phyloP scores from a whole-genome alignment of 1,139 yeast genomes.

The Meyerozyma elateridarum region DNA sequence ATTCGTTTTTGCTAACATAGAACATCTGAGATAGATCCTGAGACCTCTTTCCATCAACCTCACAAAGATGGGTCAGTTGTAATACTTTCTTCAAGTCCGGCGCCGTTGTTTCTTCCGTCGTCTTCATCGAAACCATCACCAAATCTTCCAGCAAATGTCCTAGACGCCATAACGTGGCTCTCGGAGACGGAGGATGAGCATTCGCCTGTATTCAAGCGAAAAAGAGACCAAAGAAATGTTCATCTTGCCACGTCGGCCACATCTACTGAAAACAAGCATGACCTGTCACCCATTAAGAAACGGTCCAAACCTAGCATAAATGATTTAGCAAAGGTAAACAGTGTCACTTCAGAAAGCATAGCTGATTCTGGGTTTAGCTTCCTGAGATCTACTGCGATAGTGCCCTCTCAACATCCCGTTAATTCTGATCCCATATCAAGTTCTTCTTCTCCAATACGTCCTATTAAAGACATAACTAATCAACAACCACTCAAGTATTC shows the following conservation, averaged over 20 bases:
- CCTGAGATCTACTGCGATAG: too few relatives aligned
- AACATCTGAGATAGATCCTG: slow-evolving; percentile 6
- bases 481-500: slow-evolving; percentile 13
- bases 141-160: slow-evolving; percentile 7
- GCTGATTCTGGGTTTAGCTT: slow-evolving; percentile 10
- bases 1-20: slow-evolving; percentile 2
- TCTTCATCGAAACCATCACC: slow-evolving; percentile 5
- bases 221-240: neutral
- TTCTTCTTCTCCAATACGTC: slow-evolving; percentile 6
- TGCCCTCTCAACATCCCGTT: slow-evolving; percentile 8
- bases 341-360: neutral
- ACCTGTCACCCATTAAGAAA: too few relatives aligned
- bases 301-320: slow-evolving; percentile 4
- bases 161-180: slow-evolving; percentile 24
- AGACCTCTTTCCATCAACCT: neutral
- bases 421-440: slow-evolving; percentile 8
- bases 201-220: neutral
- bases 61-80: slow-evolving; percentile 1
- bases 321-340: too few relatives aligned
- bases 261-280: too few relatives aligned
- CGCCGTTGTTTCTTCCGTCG: slow-evolving; percentile 12
- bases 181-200: slow-evolving; percentile 23
- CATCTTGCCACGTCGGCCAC: too few relatives aligned
- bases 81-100: slow-evolving; percentile 6
- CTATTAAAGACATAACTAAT: slow-evolving; percentile 4